Conservation (phyloP, 352 stramenopile species). For the Pythium angustatum region DNA sequence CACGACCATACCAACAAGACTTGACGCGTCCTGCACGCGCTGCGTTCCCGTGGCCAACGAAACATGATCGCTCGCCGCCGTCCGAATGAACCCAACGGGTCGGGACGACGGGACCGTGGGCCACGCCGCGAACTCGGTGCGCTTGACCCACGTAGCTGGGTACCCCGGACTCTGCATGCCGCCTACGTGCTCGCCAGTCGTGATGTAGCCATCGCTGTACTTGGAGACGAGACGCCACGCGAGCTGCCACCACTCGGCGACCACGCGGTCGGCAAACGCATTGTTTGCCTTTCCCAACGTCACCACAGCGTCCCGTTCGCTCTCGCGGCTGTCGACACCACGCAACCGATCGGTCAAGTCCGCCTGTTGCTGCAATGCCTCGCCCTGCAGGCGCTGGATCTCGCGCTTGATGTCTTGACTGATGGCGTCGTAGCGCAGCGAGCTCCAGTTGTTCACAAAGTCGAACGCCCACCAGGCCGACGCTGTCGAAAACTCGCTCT, state of each 20-base stretch:
- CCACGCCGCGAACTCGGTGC: slow-evolving; percentile 56
- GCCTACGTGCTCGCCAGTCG: slow-evolving; percentile 49
- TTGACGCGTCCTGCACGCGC: no score
- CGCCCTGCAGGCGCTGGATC: slow-evolving; percentile 43
- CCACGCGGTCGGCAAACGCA: slow-evolving; percentile 53
- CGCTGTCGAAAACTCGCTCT: slow-evolving; percentile 63
- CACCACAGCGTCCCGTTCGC: neutral
- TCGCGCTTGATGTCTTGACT: slow-evolving; percentile 48
- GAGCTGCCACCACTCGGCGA: slow-evolving; percentile 59
- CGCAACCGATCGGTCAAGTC: slow-evolving; percentile 6
- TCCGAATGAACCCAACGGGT: neutral
- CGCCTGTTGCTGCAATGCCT: slow-evolving; percentile 29
- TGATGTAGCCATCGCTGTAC: slow-evolving; percentile 73
- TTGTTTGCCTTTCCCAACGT: slow-evolving; percentile 44
- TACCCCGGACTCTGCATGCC: slow-evolving; percentile 62
- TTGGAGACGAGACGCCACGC: slow-evolving; percentile 69
- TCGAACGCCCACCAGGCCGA: slow-evolving; percentile 87
- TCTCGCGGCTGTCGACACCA: no score
- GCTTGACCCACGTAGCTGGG: slow-evolving; percentile 52
- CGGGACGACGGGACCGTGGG: slow-evolving; percentile 66
- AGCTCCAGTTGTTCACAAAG: slow-evolving; percentile 87
- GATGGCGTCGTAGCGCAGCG: slow-evolving; percentile 73
- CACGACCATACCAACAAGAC: no score
- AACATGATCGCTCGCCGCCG: neutral
- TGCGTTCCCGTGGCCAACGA: neutral